Percentiles rank a stretch among this genome's conserved stretches.
These are phyloP conservation scores for Barbarea vulgaris DNA, from an alignment of 345 rosid genomes.

Conservation along the genomic window DNA sequence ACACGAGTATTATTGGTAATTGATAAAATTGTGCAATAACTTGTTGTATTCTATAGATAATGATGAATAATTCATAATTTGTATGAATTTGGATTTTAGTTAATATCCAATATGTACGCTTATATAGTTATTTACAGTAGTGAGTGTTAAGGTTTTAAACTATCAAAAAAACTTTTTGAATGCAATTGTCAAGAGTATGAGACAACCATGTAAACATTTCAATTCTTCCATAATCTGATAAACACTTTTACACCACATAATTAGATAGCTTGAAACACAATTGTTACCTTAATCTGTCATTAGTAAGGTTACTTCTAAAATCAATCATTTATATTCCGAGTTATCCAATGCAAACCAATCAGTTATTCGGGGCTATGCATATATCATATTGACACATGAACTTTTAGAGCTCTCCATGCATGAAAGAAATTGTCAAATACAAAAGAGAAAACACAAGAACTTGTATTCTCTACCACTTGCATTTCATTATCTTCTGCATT, in stretches of 20 bases:
- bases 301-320: too few species aligned
- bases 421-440: background rate
- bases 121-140: background rate
- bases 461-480: background rate
- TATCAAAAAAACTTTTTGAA: background rate
- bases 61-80: background rate
- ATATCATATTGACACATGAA: too few species aligned
- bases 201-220: background rate
- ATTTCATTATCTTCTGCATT: background rate
- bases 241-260: background rate
- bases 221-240: background rate
- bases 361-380: too few species aligned
- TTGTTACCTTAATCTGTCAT: background rate
- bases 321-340: background rate
- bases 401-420: too few species aligned
- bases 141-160: too few species aligned
- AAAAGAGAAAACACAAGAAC: background rate
- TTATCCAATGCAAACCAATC: background rate
- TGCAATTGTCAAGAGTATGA: background rate
- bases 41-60: background rate
- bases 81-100: background rate
- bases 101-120: background rate
- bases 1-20: background rate
- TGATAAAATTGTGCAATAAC: background rate
- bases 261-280: background rate